Conservation (phyloP, 164 flowering plant genomes). For the Macadamia tetraphylla region DNA sequence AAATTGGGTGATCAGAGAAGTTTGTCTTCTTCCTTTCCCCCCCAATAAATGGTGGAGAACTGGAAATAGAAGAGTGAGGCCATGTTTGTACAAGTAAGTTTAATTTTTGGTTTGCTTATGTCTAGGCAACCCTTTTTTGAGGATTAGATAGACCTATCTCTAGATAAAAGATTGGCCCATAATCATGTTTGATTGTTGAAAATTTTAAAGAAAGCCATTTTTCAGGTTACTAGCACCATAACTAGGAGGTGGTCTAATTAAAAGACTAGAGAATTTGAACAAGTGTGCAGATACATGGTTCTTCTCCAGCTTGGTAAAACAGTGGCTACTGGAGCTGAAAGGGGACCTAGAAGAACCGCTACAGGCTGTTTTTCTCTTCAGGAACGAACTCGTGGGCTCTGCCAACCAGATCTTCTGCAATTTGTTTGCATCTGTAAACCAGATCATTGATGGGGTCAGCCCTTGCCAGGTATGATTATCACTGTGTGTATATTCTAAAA, state of each 20-base stretch:
- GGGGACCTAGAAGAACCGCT: constrained; percentile 52
- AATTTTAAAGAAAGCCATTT: neutral
- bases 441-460: constrained; percentile 50
- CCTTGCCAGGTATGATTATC: constrained; percentile 55
- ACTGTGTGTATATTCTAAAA: neutral
- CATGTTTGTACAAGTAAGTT: neutral
- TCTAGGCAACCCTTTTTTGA: too few relatives aligned
- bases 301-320: constrained; percentile 51
- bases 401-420: constrained; percentile 56
- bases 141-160: neutral
- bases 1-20: neutral
- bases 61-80: neutral
- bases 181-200: neutral
- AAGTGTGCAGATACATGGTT: constrained; percentile 48
- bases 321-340: constrained; percentile 67
- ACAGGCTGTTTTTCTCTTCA: constrained; percentile 61
- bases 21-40: too few relatives aligned
- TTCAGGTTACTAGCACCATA: neutral
- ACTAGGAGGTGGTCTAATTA: neutral
- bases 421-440: constrained; percentile 37
- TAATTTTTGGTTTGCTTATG: neutral
- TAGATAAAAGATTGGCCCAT: neutral
- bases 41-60: too few relatives aligned
- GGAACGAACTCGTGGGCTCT: constrained; percentile 43
- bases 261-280: neutral